phyloP scores from a whole-genome alignment of 495 filamentous ascomycete genomes.

The Penicillium simplicissimum region DNA sequence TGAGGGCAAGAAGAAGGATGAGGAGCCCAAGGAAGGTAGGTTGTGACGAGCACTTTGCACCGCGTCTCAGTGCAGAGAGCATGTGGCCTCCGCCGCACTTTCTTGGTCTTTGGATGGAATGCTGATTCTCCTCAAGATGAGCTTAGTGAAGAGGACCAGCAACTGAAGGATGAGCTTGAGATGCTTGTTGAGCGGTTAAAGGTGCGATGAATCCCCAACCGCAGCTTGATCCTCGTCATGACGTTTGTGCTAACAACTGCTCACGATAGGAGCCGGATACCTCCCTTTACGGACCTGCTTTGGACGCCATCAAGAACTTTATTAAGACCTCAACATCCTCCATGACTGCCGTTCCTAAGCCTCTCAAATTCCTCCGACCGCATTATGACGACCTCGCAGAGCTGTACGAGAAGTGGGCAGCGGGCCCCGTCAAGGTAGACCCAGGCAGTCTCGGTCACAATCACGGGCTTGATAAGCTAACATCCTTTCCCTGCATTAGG shows the following conservation, averaged over 20 bases:
- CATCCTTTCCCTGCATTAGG: slow-evolving; percentile 36
- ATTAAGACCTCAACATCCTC: slow-evolving; percentile 99
- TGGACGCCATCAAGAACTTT: slow-evolving; percentile 93
- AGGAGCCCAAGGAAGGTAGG: slow-evolving; percentile 60
- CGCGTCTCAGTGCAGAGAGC: slow-evolving; percentile 11
- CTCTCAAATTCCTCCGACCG: slow-evolving; percentile 94
- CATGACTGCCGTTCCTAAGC: slow-evolving; percentile 98
- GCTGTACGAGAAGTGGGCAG: slow-evolving; percentile 84
- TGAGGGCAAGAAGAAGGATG: slow-evolving; percentile 75
- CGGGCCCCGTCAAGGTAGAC: slow-evolving; percentile 75
- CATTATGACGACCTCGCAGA: slow-evolving; percentile 86
- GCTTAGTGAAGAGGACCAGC: slow-evolving; percentile 95
- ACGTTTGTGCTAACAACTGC: slow-evolving; percentile 29
- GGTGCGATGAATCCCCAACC: slow-evolving; percentile 50
- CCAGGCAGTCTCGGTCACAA: neutral
- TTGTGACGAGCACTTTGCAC: slow-evolving; percentile 11
- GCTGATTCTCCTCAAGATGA: slow-evolving; percentile 60
- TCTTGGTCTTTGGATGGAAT: slow-evolving; percentile 12
- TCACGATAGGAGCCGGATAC: slow-evolving; percentile 74
- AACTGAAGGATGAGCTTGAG: slow-evolving; percentile 96
- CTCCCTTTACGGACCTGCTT: slow-evolving; percentile 83
- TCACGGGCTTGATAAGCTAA: neutral
- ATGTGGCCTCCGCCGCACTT: slow-evolving; percentile 8
- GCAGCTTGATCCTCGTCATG: slow-evolving; percentile 15
- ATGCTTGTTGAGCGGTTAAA: slow-evolving; percentile 96